Evolutionary conservation across 1,139 yeast species (phyloP), one percentile per base, ranked within the genome.

Genomic region (Sugiyamaella castrensis): DNA sequence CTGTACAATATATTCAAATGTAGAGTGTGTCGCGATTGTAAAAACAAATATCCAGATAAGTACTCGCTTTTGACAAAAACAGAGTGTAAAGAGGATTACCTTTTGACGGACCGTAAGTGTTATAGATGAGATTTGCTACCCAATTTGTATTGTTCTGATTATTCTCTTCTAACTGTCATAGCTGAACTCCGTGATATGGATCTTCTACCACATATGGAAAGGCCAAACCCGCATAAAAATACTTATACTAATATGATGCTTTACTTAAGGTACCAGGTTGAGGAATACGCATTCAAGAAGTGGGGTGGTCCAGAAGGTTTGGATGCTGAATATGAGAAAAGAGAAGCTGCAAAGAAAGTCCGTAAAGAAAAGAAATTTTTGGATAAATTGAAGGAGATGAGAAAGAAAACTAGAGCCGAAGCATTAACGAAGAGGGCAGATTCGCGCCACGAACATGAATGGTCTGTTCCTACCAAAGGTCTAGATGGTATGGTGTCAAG

Each of bases 231-330:
- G 0, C 96, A 92, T 68, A 89, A 94, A 40, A 80, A 81, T 2
- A 83, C 87, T 0, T 94, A 81, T 68, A 85, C 91, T 46, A 77
- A 94, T 62, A 94, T 94, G 99, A 96, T 89, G 74, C 72, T 94
- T 48, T 94, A 83, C 66, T 69, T 92, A 43, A 72, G 98, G 51
- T 86, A 81, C 60, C 98, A 94, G 62, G 91, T 92, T 12, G 98
- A 94, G 65, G 88, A 84, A 60, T 87, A 77, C 69, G 96, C 98
- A 0, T 87, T 83, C 71, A 83, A 85, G 64, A 92, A 92, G 68
- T 94, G 99, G 99, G 96, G 95, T 1, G 84, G 95, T 0, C 77
- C 85, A 4, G 96, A 89, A 44, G 88, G 85, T 0, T 69, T 94
- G 36, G 99, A 94, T 65, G 76, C 77, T n/a, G 98, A 94, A 66